Evolutionary conservation across 495 filamentous ascomycete species (phyloP).

Genomic region (Aspergillus wentii): DNA sequence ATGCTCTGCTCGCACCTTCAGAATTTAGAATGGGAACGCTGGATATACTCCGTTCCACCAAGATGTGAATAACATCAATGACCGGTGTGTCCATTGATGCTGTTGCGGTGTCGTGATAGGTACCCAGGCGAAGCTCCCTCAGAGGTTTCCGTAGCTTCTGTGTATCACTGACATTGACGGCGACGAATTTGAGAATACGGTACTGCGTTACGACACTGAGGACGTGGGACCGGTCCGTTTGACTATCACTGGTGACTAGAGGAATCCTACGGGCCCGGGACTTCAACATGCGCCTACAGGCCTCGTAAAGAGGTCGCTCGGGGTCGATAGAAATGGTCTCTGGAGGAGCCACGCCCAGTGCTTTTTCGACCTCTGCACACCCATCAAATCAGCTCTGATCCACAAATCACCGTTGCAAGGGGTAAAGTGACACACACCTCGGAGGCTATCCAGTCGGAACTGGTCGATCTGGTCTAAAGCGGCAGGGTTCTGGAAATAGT

Average conservation of each 20-base stretch:
- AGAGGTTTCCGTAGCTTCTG: slow-evolving; percentile 85
- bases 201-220: slow-evolving; percentile 98
- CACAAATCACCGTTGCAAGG: too few species aligned
- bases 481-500: slow-evolving; percentile 97
- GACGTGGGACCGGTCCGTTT: slow-evolving; percentile 88
- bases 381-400: slow-evolving; percentile 12
- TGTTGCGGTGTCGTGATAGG: slow-evolving; percentile 73
- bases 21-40: slow-evolving; percentile 90
- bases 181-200: slow-evolving; percentile 95
- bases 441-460: slow-evolving; percentile 87
- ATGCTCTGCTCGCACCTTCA: slow-evolving; percentile 46
- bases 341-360: slow-evolving; percentile 82
- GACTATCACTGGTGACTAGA: slow-evolving; percentile 89
- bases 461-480: slow-evolving; percentile 85
- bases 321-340: slow-evolving; percentile 97
- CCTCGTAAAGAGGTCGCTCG: slow-evolving; percentile 84
- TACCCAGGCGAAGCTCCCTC: slow-evolving; percentile 79
- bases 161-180: slow-evolving; percentile 91
- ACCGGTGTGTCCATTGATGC: slow-evolving; percentile 90
- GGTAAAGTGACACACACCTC: slow-evolving; percentile 55
- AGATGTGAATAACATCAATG: slow-evolving; percentile 90
- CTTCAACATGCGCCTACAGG: slow-evolving; percentile 89
- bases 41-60: slow-evolving; percentile 90
- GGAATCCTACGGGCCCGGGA: slow-evolving; percentile 91
- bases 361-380: slow-evolving; percentile 80